These are phyloP conservation scores for Lyophyllum decastes DNA, from an alignment of 768 basidiomycete genomes.

Conservation along the genomic window DNA sequence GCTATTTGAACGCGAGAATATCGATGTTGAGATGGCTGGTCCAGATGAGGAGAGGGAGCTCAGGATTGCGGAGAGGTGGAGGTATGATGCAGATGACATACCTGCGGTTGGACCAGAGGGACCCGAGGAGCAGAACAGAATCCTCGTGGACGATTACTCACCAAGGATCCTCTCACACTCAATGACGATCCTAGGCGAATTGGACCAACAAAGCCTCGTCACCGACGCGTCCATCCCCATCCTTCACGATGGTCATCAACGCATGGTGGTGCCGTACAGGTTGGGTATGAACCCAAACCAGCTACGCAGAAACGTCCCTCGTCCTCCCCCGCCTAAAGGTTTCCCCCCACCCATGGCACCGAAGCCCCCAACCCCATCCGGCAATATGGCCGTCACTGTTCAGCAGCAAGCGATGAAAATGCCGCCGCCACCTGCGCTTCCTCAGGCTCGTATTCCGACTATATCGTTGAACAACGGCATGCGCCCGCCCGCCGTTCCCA, in stretches of 20 bases:
- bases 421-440: constrained; percentile 52
- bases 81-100: constrained; percentile 65
- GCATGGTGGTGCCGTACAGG: constrained; percentile 50
- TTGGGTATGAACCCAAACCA: constrained; percentile 38
- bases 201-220: constrained; percentile 50
- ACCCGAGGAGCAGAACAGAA: constrained; percentile 66
- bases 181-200: constrained; percentile 58
- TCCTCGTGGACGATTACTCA: constrained; percentile 72
- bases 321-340: constrained; percentile 15
- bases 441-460: constrained; percentile 55
- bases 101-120: constrained; percentile 58
- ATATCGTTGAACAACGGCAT: constrained; percentile 61
- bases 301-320: constrained; percentile 32
- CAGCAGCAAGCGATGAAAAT: constrained; percentile 64
- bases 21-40: constrained; percentile 33
- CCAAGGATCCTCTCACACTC: constrained; percentile 56
- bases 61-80: constrained; percentile 61
- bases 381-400: constrained; percentile 58
- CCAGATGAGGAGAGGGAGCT: constrained; percentile 31
- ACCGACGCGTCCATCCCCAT: constrained; percentile 53
- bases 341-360: constrained; percentile 11
- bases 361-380: constrained; percentile 21
- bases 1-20: constrained; percentile 24
- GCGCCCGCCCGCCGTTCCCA: constrained; percentile 46
- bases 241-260: constrained; percentile 50